Percentiles rank a stretch among this genome's conserved stretches.
Evolutionary conservation across 352 stramenopile genomes (phyloP).

Genomic region (Phytophthora quininea): DNA sequence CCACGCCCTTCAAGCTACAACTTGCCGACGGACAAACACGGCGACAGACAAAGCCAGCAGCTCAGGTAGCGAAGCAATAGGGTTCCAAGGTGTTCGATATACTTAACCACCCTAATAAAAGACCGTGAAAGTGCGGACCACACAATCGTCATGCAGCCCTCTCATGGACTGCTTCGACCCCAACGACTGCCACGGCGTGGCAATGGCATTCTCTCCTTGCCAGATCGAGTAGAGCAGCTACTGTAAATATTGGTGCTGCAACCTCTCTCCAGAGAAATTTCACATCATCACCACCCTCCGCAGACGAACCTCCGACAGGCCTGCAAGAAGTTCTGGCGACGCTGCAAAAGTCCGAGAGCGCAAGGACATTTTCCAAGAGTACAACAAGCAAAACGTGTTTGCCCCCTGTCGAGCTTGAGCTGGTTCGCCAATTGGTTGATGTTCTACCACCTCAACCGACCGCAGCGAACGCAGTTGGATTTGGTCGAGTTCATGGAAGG

Average conservation of each 20-base stretch:
- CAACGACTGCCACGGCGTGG: not conserved
- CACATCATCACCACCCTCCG: conserved; percentile 8
- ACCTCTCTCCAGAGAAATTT: conserved; percentile 3
- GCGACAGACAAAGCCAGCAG: no score
- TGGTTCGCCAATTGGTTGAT: conserved; percentile 29
- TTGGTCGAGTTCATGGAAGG: conserved; percentile 36
- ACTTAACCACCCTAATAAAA: not conserved
- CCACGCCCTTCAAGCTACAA: conserved; percentile 38
- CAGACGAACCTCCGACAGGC: conserved; percentile 1
- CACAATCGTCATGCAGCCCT: not conserved
- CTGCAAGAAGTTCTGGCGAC: conserved; percentile 27
- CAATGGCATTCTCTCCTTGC: not conserved
- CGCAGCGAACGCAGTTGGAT: conserved; percentile 32
- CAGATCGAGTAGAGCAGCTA: not conserved
- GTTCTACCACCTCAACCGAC: conserved; percentile 43
- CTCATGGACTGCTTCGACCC: not conserved
- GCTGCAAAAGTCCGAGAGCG: conserved; percentile 18
- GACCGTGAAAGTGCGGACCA: not conserved
- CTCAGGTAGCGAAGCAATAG: not conserved
- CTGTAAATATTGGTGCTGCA: not conserved
- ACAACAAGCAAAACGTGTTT: conserved; percentile 27
- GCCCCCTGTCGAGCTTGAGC: conserved; percentile 18
- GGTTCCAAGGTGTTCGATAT: not conserved
- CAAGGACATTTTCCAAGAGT: conserved; percentile 18
- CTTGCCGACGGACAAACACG: conserved; percentile 10